Base-by-base conservation (phyloP, 129 eudicot species). In the Gnaphalium uliginosum region DNA sequence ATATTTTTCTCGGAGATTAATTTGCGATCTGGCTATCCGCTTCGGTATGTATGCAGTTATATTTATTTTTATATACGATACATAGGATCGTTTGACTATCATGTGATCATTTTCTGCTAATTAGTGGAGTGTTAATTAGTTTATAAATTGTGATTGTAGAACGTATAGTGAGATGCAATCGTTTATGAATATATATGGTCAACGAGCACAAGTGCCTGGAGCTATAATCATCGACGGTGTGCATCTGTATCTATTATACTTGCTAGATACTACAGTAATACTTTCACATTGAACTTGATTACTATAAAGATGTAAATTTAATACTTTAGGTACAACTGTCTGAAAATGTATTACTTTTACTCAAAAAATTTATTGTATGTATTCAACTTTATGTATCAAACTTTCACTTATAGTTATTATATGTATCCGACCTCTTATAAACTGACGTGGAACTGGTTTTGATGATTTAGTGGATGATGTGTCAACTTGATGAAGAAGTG, bases 181-280 rank as follows among this genome's bases (percentile, higher is more conserved):
- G 17, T 91, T 90, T 72, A 93, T 88, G 96, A 82, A 82, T 26
- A 84, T 93, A 24, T 90, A 77, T 77, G 96, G 91, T 35, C 96
- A 85, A 76, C 91, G 98, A 21, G 78, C 89, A 35, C 84, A 78
- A 63, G 89, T 85, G 51, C 97, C 96, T 64, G 98, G 97, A 74
- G 94, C 97, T 81, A 75, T 93, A 68, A 85, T 93, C 78, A 87
- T 93, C 80, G 96, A 93, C 32, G 96, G 98, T 93, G 71, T 68
- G 81, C 76, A 51, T 69, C 35, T 50, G 30, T 76, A 13, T 43
- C 53, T 46, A 46, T 46, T 0, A 46, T 14, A 46, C 53, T 46
- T 46, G 2, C 53, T 46, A 46, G 53, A 46, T 46, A 46, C 53
- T 46, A 37, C 43, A 37, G 13, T 39, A 13, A 46, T 46, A 46